Evolutionary conservation across 768 basidiomycete species (phyloP).

Genomic region (Erythrobasidium yunnanense): DNA sequence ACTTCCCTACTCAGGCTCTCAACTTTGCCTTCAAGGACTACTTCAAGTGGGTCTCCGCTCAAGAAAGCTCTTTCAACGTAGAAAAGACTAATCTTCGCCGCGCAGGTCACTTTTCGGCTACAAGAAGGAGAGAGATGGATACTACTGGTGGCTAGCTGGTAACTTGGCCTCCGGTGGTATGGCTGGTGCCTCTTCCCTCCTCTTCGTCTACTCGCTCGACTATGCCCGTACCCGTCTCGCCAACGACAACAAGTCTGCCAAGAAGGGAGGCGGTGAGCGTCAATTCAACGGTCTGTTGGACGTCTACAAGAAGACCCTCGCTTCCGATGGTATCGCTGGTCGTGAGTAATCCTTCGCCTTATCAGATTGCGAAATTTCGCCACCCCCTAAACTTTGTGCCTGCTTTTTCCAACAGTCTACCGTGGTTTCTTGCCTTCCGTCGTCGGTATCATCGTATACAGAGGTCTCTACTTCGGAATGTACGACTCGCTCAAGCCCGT

Average conservation of each 20-base stretch:
- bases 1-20: conserved; percentile 99
- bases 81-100: too few relatives aligned
- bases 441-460: conserved; percentile 69
- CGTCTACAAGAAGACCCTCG: conserved; percentile 70
- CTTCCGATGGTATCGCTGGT: conserved; percentile 93
- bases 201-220: conserved; percentile 99
- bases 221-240: conserved; percentile 99
- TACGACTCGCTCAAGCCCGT: conserved; percentile 58
- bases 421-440: conserved; percentile 99
- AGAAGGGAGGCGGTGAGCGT: conserved; percentile 69
- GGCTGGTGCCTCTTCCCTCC: conserved; percentile 93
- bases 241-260: conserved; percentile 92
- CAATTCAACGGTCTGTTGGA: conserved; percentile 98
- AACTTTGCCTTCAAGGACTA: conserved; percentile 97
- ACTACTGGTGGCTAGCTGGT: conserved; percentile 97
- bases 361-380: neutral
- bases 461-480: conserved; percentile 36
- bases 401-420: conserved; percentile 50
- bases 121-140: conserved; percentile 84
- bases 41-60: conserved; percentile 42
- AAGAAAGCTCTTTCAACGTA: conserved; percentile 97
- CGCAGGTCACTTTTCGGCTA: conserved; percentile 80
- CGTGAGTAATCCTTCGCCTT: conserved; percentile 39
- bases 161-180: conserved; percentile 98
- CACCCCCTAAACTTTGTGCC: neutral